Conservation (phyloP, 2,329 filamentous ascomycete species). For the Pseudogymnoascus sp. region DNA sequence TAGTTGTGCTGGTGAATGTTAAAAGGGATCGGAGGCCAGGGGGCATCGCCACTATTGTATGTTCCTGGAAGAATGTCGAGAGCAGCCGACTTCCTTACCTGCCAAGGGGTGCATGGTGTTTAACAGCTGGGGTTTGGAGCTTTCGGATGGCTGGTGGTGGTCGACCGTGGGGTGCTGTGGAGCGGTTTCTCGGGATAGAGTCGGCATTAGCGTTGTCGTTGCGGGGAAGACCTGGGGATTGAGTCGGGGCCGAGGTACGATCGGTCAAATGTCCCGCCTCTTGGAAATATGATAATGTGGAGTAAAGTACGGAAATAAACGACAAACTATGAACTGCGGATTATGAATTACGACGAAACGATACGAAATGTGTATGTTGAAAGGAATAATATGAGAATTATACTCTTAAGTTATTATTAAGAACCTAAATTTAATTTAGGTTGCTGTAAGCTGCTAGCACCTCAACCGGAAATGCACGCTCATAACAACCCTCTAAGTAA, state of each 20-base stretch:
- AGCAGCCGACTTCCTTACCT: neutral
- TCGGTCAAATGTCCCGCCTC: neutral
- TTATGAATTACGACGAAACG: neutral
- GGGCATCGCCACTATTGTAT: slow-evolving; percentile 5
- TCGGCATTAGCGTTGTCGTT: neutral
- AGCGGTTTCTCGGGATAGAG: neutral
- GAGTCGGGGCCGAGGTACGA: neutral
- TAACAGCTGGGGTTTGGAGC: neutral
- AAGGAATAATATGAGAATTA: neutral
- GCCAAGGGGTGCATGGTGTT: neutral
- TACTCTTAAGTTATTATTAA: neutral
- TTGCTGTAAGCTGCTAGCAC: neutral
- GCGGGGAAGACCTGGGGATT: slow-evolving; percentile 1
- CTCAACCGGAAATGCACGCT: neutral
- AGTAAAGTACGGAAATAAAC: neutral
- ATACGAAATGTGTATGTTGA: neutral
- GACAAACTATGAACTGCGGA: neutral
- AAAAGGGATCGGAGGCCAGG: neutral
- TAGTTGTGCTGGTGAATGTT: neutral
- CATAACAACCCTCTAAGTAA: neutral
- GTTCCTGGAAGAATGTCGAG: neutral
- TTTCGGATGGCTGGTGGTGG: neutral
- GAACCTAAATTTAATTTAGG: neutral
- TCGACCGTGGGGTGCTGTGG: neutral
- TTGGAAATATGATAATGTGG: neutral